Percentiles rank a stretch among this genome's conserved stretches.
These are phyloP conservation scores for Globisporangium carolinianum DNA, from an alignment of 352 stramenopile species.

Conservation along the genomic window DNA sequence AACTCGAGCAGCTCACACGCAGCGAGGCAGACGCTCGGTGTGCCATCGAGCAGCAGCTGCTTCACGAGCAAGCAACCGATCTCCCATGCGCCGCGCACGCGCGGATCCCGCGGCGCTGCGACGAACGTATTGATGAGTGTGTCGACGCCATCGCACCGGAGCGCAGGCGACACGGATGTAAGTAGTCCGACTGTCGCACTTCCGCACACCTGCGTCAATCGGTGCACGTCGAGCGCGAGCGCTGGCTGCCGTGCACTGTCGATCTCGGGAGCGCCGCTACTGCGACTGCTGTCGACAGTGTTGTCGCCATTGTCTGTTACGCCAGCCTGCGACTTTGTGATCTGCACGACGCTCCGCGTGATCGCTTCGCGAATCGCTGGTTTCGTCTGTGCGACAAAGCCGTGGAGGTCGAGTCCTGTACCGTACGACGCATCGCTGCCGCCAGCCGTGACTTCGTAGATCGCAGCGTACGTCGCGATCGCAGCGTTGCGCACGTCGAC, in stretches of 20 bases:
- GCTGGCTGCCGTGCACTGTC: constrained; percentile 48
- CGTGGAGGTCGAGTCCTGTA: constrained; percentile 41
- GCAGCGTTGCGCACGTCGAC: constrained; percentile 72
- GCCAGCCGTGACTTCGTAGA: constrained; percentile 68
- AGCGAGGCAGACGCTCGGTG: constrained; percentile 37
- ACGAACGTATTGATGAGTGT: constrained; percentile 43
- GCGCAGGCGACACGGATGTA: constrained; percentile 24
- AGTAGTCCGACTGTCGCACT: constrained; percentile 47
- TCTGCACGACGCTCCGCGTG: constrained; percentile 63
- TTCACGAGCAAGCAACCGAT: constrained; percentile 64
- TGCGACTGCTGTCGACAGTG: constrained; percentile 6
- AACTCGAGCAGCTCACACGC: constrained; percentile 53
- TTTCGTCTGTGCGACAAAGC: constrained; percentile 55
- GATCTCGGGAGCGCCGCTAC: constrained; percentile 23
- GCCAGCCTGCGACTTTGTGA: constrained; percentile 23
- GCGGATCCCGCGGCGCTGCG: constrained; percentile 19
- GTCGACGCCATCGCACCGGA: constrained; percentile 49
- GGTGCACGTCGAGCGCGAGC: constrained; percentile 53
- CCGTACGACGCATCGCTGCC: constrained; percentile 23
- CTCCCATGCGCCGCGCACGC: constrained; percentile 62
- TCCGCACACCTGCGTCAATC: constrained; percentile 44
- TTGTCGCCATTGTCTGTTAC: constrained; percentile 5
- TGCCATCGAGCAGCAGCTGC: constrained; percentile 49
- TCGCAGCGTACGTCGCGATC: constrained; percentile 52
- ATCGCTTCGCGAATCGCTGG: constrained; percentile 68